phyloP scores from a whole-genome alignment of 2,329 filamentous ascomycete species.

The Seiridium cupressi region DNA sequence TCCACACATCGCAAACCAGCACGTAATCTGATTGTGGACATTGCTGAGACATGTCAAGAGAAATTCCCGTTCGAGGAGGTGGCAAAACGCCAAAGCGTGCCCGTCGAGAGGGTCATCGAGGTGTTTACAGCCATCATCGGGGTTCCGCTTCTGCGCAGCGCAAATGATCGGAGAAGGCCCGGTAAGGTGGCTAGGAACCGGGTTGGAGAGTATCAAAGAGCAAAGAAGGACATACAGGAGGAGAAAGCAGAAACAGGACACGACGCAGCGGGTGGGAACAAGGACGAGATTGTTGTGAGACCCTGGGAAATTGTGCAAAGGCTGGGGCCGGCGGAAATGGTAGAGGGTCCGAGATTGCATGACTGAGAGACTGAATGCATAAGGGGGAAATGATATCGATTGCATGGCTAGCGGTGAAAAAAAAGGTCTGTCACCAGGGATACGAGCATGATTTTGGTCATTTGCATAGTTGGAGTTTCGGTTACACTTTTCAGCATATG shows the following conservation, averaged over 20 bases:
- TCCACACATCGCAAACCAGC: conserved; percentile 32
- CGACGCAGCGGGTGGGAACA: conserved; percentile 7
- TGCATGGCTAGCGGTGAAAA: no score
- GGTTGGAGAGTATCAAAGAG: conserved; percentile 40
- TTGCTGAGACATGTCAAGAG: conserved; percentile 46
- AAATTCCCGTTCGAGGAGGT: conserved; percentile 44
- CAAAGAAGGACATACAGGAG: conserved; percentile 34
- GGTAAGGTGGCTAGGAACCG: conserved; percentile 38
- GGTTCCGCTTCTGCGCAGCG: conserved; percentile 43
- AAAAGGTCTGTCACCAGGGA: no score
- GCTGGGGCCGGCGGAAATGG: conserved; percentile 1
- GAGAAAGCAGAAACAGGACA: neutral
- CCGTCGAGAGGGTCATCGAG: conserved; percentile 42
- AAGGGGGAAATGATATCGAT: neutral
- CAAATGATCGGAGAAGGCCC: conserved; percentile 39
- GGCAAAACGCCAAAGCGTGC: conserved; percentile 40
- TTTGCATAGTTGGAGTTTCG: no score
- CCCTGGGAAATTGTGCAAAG: neutral
- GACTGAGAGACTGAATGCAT: neutral
- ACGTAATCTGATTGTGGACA: conserved; percentile 42
- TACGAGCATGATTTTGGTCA: no score
- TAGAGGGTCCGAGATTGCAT: neutral
- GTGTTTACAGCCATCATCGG: conserved; percentile 47
- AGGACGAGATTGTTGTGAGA: conserved; percentile 5
- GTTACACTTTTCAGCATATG: no score